Percentiles rank a stretch among this genome's conserved stretches.
phyloP scores from a whole-genome alignment of 2,329 filamentous ascomycete genomes.

The Curvularia eragrostidis region DNA sequence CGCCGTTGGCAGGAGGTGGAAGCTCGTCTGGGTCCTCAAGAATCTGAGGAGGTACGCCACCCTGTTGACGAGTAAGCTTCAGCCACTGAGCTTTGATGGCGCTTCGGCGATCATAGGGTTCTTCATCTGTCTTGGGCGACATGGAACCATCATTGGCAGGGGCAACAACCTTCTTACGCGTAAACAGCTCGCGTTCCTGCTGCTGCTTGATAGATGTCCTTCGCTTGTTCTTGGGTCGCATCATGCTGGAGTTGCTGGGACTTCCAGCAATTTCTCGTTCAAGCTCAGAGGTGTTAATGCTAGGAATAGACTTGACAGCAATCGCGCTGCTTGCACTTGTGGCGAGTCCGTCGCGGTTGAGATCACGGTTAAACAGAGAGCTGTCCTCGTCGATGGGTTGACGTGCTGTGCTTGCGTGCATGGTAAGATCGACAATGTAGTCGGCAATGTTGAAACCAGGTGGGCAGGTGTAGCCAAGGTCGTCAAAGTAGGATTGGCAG shows the following conservation, averaged over 20 bases:
- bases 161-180: slow-evolving; percentile 72
- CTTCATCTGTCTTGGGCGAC: slow-evolving; percentile 70
- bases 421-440: slow-evolving; percentile 95
- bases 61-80: slow-evolving; percentile 62
- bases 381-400: slow-evolving; percentile 64
- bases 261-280: slow-evolving; percentile 67
- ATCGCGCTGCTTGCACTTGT: slow-evolving; percentile 85
- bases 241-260: slow-evolving; percentile 64
- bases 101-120: slow-evolving; percentile 60
- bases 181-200: slow-evolving; percentile 90
- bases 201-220: slow-evolving; percentile 81
- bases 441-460: slow-evolving; percentile 99
- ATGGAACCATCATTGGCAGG: slow-evolving; percentile 53
- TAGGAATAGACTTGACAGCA: slow-evolving; percentile 89
- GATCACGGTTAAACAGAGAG: slow-evolving; percentile 66
- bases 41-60: slow-evolving; percentile 64
- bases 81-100: slow-evolving; percentile 64
- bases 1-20: slow-evolving; percentile 63
- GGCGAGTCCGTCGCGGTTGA: slow-evolving; percentile 68
- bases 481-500: slow-evolving; percentile 92
- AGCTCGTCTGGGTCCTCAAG: slow-evolving; percentile 73
- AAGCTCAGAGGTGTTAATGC: slow-evolving; percentile 76
- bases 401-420: slow-evolving; percentile 78
- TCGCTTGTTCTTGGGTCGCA: slow-evolving; percentile 71
- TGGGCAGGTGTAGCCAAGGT: slow-evolving; percentile 89